A percentile compares a stretch with the other conserved stretches of the same genome.
phyloP scores from a whole-genome alignment of 1,139 yeast species.

The Nakaseomyces glabratus region DNA sequence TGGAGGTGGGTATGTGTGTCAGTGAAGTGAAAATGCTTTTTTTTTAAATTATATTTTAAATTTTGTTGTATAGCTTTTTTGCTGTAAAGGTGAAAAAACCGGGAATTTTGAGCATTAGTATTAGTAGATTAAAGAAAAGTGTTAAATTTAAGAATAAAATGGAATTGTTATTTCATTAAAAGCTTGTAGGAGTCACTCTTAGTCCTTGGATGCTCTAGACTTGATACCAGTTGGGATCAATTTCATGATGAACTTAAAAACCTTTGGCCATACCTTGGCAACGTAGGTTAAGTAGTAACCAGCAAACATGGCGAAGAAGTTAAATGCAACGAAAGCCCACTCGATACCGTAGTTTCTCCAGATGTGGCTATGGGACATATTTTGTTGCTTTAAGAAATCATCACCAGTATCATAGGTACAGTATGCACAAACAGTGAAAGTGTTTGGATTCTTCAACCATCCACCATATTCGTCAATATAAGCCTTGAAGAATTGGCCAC shows the following conservation, averaged over 20 bases:
- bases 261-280: constrained; percentile 21
- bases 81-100: too few relatives aligned
- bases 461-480: constrained; percentile 32
- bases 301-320: constrained; percentile 37
- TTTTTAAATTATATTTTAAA: background rate
- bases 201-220: too few relatives aligned
- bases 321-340: constrained; percentile 40
- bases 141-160: too few relatives aligned
- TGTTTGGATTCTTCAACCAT: constrained; percentile 30
- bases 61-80: background rate
- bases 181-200: too few relatives aligned
- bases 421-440: constrained; percentile 35
- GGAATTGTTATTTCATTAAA: background rate
- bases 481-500: constrained; percentile 40
- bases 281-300: constrained; percentile 33
- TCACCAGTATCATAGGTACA: constrained; percentile 34
- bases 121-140: too few relatives aligned
- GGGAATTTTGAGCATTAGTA: too few relatives aligned
- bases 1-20: too few relatives aligned
- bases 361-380: constrained; percentile 37
- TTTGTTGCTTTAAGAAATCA: constrained; percentile 35
- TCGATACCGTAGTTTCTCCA: constrained; percentile 57
- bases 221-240: constrained; percentile 8
- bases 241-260: constrained; percentile 11
- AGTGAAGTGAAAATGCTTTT: background rate